These are phyloP conservation scores for Begonia loranthoides DNA, from an alignment of 306 rosid genomes.

Conservation along the genomic window DNA sequence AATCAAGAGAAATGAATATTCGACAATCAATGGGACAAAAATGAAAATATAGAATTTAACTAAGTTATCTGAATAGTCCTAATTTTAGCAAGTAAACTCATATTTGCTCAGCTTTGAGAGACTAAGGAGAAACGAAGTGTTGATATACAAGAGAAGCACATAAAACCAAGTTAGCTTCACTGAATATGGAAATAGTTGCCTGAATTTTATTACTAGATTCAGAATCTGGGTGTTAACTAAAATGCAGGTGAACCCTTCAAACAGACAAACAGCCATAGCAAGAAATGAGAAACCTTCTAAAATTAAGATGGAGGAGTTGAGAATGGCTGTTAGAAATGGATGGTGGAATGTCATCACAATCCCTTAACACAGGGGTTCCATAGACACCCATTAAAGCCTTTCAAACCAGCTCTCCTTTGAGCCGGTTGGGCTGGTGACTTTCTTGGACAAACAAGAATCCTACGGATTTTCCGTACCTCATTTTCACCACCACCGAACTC, in stretches of 20 bases:
- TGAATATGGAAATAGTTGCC: neutral
- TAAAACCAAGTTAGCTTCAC: neutral
- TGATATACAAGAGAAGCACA: no score
- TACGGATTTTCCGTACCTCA: no score
- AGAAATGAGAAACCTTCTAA: constrained; percentile 3
- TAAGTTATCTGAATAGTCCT: no score
- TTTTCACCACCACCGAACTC: no score
- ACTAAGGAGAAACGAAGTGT: no score
- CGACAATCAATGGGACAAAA: no score
- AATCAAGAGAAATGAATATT: no score
- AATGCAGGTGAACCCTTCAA: constrained; percentile 1
- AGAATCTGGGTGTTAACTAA: neutral
- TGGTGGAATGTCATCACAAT: constrained; percentile 14
- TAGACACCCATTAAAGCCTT: constrained; percentile 18
- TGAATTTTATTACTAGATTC: neutral
- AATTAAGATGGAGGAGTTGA: constrained; percentile 10
- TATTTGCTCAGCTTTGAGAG: no score
- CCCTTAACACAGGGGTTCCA: neutral
- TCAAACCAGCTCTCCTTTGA: constrained; percentile 3
- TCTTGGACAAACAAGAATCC: neutral
- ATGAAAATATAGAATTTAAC: no score
- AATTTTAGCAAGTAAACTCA: no score
- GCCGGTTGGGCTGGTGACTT: constrained; percentile 24
- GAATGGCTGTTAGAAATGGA: constrained; percentile 27
- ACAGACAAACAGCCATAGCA: neutral